Evolutionary conservation across 2,329 filamentous ascomycete species (phyloP), one percentile per base, ranked within the genome.

Genomic region (Calonectria henricotiae): DNA sequence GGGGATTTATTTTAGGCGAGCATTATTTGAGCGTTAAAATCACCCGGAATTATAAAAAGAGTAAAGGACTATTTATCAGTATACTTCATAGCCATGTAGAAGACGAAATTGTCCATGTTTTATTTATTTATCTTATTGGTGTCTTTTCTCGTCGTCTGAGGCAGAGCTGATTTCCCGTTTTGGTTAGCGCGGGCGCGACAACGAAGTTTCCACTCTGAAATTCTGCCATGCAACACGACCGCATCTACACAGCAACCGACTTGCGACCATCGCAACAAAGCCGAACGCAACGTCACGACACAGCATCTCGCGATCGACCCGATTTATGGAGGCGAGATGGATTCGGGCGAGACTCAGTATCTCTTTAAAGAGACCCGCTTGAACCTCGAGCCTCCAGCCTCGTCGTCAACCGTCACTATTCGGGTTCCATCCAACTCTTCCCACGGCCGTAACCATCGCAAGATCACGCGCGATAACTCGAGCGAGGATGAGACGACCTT

Each of bases 311-410:
- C 70, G 51, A 67, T 73, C 70, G 71, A 77, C 62, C 69, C 76
- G 74, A 74, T 80, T 75, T 73, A 93, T 92, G 92, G 90, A 87
- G 85, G 87, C 86, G 89, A 86, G 80, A 94, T 94, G 92, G 89
- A 88, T 79, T 86, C 86, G 77, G 82, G 86, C 79, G 88, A 89
- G 79, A 87, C 89, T 75, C 88, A 89, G 74, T 92, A 89, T 83
- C 87, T 94, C 83, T 96, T 93, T 87, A 95, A 95, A 86, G 94
- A 97, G 88, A 94, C 93, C 82, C 91, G 93, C 81, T 86, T 97
- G 83, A 94, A 94, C 82, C 89, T 96, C 77, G 93, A 96, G 83
- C 90, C 91, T 74, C 88, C 90, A 71, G 92, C 89, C 76, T 86
- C 88, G 74, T 89, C 89, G 77, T 93, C 92, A 70, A 89, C 92